These are phyloP conservation scores for Pelargonium citronellum DNA, from an alignment of 441 rosid genomes.

Conservation along the genomic window DNA sequence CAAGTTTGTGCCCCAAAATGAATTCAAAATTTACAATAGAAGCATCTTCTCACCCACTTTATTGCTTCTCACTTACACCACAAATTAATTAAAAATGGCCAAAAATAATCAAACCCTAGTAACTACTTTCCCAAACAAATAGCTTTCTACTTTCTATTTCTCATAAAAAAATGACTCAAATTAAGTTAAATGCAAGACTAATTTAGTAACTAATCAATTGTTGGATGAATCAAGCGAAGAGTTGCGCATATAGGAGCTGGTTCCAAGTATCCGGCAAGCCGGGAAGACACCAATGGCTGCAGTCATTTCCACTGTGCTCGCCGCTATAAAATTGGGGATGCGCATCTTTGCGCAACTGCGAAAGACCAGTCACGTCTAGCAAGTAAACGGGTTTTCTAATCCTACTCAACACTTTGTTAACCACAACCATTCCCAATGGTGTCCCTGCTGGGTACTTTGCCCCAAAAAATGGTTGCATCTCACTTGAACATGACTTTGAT, in stretches of 20 bases:
- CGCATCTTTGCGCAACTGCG: constrained; percentile 55
- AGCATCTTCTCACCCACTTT: no score
- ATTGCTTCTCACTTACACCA: no score
- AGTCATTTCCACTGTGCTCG: constrained; percentile 38
- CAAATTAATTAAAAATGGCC: background rate
- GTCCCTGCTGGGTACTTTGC: constrained; percentile 49
- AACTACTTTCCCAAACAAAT: background rate
- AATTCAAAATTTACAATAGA: no score
- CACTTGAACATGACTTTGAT: constrained; percentile 40
- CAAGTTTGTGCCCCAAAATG: no score
- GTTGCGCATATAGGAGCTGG: constrained; percentile 45
- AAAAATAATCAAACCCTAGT: background rate
- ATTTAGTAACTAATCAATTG: background rate
- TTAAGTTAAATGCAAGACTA: background rate
- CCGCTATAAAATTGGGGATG: constrained; percentile 53
- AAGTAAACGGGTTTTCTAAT: constrained; percentile 49
- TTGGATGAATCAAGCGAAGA: constrained; percentile 33
- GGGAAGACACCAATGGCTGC: constrained; percentile 81
- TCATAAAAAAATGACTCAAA: background rate
- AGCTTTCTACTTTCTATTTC: background rate
- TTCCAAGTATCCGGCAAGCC: constrained; percentile 76
- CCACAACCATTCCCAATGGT: constrained; percentile 47
- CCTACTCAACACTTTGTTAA: constrained; percentile 54
- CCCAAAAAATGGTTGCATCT: constrained; percentile 47
- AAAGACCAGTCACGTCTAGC: constrained; percentile 49